Conservation (phyloP, 2,329 filamentous ascomycete species). For the Calonectria naviculata region DNA sequence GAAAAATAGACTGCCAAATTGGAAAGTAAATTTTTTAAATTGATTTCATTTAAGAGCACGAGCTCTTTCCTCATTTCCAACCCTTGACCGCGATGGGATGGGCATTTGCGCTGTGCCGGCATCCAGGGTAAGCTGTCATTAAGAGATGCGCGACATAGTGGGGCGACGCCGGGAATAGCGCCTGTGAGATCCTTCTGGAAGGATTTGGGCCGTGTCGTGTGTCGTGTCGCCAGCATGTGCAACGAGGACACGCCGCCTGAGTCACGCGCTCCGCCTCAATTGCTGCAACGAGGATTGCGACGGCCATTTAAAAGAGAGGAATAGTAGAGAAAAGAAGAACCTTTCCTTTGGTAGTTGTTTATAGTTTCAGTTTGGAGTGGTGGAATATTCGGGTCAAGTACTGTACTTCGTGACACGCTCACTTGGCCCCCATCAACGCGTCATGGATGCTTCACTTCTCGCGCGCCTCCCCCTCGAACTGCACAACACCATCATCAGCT, state of each 20-base stretch:
- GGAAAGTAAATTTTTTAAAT: too few relatives aligned
- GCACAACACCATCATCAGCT: background rate
- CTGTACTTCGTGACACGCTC: background rate
- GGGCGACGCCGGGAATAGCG: background rate
- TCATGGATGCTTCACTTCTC: constrained; percentile 5
- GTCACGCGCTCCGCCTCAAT: background rate
- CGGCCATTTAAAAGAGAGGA: too few relatives aligned
- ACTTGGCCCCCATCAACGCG: too few relatives aligned
- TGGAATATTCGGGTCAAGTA: too few relatives aligned
- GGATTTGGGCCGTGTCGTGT: background rate
- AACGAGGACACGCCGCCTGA: background rate
- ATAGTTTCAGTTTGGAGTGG: too few relatives aligned
- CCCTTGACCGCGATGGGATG: background rate
- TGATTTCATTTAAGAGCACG: background rate
- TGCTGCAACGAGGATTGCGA: background rate
- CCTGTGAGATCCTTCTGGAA: background rate
- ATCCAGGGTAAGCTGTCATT: background rate
- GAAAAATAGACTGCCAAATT: too few relatives aligned
- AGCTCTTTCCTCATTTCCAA: background rate
- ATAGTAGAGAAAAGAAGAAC: too few relatives aligned
- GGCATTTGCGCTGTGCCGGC: background rate
- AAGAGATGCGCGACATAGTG: background rate
- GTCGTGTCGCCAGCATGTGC: too few relatives aligned
- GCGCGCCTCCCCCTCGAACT: constrained; percentile 12
- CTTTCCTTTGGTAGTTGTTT: too few relatives aligned